These are phyloP conservation scores for Thraustotheca clavata DNA, from an alignment of 352 stramenopile species.

Conservation along the genomic window DNA sequence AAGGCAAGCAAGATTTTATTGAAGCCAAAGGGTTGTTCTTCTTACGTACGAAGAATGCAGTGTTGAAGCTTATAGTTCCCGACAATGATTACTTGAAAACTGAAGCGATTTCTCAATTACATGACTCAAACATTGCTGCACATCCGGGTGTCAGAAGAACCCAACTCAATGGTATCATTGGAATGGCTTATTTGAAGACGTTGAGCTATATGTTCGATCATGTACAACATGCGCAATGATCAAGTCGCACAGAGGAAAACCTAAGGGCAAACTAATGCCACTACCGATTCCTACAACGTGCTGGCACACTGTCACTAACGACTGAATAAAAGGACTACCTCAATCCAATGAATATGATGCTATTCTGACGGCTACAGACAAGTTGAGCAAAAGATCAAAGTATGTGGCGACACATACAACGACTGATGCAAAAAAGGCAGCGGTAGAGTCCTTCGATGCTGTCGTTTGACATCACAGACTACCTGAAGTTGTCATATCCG, in stretches of 20 bases:
- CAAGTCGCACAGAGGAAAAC: slow-evolving; percentile 19
- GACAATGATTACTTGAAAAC: not conserved
- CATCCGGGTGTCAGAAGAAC: slow-evolving; percentile 17
- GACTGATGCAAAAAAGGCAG: slow-evolving; percentile 17
- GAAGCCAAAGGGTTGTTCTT: not conserved
- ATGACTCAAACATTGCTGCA: slow-evolving; percentile 14
- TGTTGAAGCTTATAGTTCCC: not conserved
- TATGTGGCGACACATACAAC: slow-evolving; percentile 23
- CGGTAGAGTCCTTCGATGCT: slow-evolving; percentile 24
- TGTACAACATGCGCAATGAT: slow-evolving; percentile 21
- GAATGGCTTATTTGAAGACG: slow-evolving; percentile 9
- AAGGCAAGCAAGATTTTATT: not conserved
- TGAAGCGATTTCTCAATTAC: slow-evolving; percentile 3
- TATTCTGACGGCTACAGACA: slow-evolving; percentile 20
- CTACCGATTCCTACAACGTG: slow-evolving; percentile 16
- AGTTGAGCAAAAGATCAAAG: slow-evolving; percentile 19
- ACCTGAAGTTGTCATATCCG: slow-evolving; percentile 15
- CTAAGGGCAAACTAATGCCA: slow-evolving; percentile 14
- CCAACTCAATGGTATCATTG: slow-evolving; percentile 21
- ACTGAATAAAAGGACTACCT: slow-evolving; percentile 22
- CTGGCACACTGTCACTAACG: slow-evolving; percentile 24
- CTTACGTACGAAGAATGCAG: not conserved
- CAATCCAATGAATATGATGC: slow-evolving; percentile 17
- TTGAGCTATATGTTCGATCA: slow-evolving; percentile 17
- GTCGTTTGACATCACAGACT: slow-evolving; percentile 24